A percentile compares a stretch with the other conserved stretches of the same genome.
Evolutionary conservation across 768 basidiomycete genomes (phyloP).

Genomic region (Lyophyllum semitale): DNA sequence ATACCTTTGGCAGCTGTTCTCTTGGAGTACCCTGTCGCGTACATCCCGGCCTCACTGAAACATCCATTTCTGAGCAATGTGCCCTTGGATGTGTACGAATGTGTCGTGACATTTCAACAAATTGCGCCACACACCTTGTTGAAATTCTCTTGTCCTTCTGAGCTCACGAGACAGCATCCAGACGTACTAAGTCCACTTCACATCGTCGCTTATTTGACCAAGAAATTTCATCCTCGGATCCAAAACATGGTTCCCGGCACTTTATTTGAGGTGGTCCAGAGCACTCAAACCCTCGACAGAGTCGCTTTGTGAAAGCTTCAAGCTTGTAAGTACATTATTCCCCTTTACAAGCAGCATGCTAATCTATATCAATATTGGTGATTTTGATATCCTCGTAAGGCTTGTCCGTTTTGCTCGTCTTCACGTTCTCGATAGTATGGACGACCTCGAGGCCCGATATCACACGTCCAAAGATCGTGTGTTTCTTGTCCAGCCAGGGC

Average conservation of each 20-base stretch:
- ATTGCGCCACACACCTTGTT: constrained; percentile 38
- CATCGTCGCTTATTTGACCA: constrained; percentile 31
- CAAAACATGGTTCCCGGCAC: constrained; percentile 18
- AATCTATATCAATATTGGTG: constrained; percentile 75
- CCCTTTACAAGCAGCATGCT: constrained; percentile 20
- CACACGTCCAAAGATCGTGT: constrained; percentile 92
- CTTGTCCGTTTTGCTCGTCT: constrained; percentile 82
- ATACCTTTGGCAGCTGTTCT: constrained; percentile 61
- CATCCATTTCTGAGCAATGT: constrained; percentile 46
- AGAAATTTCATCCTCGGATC: constrained; percentile 36
- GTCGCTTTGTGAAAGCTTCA: constrained; percentile 44
- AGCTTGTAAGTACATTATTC: not conserved
- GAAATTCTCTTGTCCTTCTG: constrained; percentile 59
- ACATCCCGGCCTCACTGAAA: constrained; percentile 32
- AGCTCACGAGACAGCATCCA: constrained; percentile 20
- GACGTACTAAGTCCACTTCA: constrained; percentile 19
- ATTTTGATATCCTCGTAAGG: constrained; percentile 95
- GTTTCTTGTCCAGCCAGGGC: constrained; percentile 90
- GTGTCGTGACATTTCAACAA: constrained; percentile 23
- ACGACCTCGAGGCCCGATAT: constrained; percentile 87
- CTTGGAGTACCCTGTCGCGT: constrained; percentile 64
- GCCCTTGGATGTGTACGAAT: constrained; percentile 54
- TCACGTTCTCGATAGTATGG: constrained; percentile 89
- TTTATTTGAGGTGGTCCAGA: constrained; percentile 31
- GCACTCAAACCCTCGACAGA: constrained; percentile 41